Base-by-base conservation (phyloP, 2,329 filamentous ascomycete species). In the Phoma sp. region DNA sequence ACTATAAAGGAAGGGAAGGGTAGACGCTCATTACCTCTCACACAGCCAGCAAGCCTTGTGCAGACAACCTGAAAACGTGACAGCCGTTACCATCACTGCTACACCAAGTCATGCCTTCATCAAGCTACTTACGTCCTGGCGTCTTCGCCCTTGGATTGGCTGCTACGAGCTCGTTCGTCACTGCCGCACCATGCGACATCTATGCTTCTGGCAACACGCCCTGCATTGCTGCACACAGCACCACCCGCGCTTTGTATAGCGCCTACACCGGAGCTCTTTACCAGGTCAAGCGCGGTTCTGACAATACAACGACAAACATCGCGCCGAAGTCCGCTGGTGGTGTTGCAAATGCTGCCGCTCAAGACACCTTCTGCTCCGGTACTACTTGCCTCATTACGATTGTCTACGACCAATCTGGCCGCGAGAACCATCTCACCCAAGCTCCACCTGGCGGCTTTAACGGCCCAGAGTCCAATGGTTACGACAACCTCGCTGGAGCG, bases 361-460 rank as follows among this genome's bases (percentile, higher is more conserved):
- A 89, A 65, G 85, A 88, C 71, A 61, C 74, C 0, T 89, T 89
- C 72, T 89, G 86, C 63, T 70, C 77, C 9, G 71, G 76, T 43
- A 88, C 85, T 0, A 88, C 84, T 12, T 89, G 86, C 64, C 74
- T 87, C 22, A 88, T 89, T 67, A 81, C 81, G 0, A 79, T 84
- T 62, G 87, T 88, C 48, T 88, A 88, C 67, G 87, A 89, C 68
- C 87, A 89, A 72, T 87, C 86, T 12, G 85, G 85, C 49, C 73
- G 72, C 1, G 79, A 79, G 0, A 89, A 89, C 58, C 83, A 89
- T 63, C 83, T 89, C 3, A 86, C 82, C 0, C 85, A 85, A 59
- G 87, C 86, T 2, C 83, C 84, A 0, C 81, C 81, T 0, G 86
- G 85, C 1, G 83, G 77, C 27, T 86, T 84, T 62, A 72, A 65